Base-by-base conservation (phyloP, 1,139 yeast genomes). In the Blastobotrys raffinosifermentans region DNA sequence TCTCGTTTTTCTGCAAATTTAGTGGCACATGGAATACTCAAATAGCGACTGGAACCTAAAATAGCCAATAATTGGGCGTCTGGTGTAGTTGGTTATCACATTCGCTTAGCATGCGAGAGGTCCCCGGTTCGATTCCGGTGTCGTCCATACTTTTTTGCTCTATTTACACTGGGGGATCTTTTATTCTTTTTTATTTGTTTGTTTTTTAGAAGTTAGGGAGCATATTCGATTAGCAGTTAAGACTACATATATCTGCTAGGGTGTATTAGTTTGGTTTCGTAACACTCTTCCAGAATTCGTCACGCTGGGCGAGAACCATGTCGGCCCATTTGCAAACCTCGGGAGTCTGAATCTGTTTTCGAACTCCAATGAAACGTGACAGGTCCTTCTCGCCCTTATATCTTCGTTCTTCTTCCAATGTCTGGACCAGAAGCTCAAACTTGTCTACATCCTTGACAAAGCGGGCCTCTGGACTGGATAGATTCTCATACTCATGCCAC, bases 401-500 rank as follows among this genome's bases (percentile, higher is more conserved):
- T 46, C 69, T 68, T 52, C 75, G 51, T 61, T 87, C 96, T 55
- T 87, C 91, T 60, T 89, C 97, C 67, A 83, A 79, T 16, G 94
- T 83, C 61, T 91, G 96, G 47, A 84, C 75, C 48, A 89, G 68
- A 77, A 91, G 78, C 64, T 91, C 98, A 55, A 77, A 85, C 70
- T 91, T 91, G 61, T 91, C 98, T 41, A 91, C 77, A 59, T 91
- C 97, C 61, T 91, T 91, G 42, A 87, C 95, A 53, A 84, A 85
- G 40, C 80, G 71, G 4, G 97, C 96, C 60, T 91, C 98, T 17
- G 75, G 61, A 34, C 81, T 73, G 49, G 89, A 69, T 49, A 84
- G 79, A 52, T 82, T 79, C 63, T 91, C 98, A 61, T 91, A 91
- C 60, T 89, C 96, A 43, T 79, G 66, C 96, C 97, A 91, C 46